These are phyloP conservation scores for Naganishia kalamii DNA, from an alignment of 768 basidiomycete species.

Conservation along the genomic window DNA sequence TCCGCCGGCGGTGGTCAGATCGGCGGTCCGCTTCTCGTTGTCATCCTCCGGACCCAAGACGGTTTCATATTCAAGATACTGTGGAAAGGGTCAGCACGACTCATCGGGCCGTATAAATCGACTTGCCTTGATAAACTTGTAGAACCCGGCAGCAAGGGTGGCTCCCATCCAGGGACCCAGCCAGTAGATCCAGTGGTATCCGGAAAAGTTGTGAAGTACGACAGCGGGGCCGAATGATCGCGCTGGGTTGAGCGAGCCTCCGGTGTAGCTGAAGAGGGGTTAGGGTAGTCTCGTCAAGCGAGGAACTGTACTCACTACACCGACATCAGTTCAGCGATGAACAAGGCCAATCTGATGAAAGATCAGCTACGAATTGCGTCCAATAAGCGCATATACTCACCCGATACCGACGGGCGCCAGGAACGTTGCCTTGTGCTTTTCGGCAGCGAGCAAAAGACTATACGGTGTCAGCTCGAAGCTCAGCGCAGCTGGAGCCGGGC, in stretches of 20 bases:
- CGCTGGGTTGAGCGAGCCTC: constrained; percentile 45
- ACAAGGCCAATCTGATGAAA: constrained; percentile 18
- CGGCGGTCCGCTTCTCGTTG: not conserved
- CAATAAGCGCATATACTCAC: no score
- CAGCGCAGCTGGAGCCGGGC: not conserved
- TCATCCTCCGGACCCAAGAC: constrained; percentile 42
- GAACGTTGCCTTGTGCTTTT: constrained; percentile 49
- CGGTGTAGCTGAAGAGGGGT: constrained; percentile 31
- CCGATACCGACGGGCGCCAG: constrained; percentile 51
- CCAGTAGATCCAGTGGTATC: constrained; percentile 42
- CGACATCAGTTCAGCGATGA: constrained; percentile 42
- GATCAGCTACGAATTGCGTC: not conserved
- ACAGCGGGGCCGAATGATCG: constrained; percentile 42
- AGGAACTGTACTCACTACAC: constrained; percentile 29
- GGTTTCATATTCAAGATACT: constrained; percentile 45
- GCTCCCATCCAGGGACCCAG: constrained; percentile 42
- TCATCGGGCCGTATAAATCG: not conserved
- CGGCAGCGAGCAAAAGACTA: constrained; percentile 41
- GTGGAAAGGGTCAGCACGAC: not conserved
- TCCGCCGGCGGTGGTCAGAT: constrained; percentile 14
- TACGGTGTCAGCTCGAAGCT: not conserved
- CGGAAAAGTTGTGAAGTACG: constrained; percentile 33
- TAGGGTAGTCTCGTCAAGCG: no score
- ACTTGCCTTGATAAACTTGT: constrained; percentile 39
- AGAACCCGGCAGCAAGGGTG: constrained; percentile 42